These are phyloP conservation scores for Blastomyces silverae DNA, from an alignment of 2,329 filamentous ascomycete genomes.

Conservation along the genomic window DNA sequence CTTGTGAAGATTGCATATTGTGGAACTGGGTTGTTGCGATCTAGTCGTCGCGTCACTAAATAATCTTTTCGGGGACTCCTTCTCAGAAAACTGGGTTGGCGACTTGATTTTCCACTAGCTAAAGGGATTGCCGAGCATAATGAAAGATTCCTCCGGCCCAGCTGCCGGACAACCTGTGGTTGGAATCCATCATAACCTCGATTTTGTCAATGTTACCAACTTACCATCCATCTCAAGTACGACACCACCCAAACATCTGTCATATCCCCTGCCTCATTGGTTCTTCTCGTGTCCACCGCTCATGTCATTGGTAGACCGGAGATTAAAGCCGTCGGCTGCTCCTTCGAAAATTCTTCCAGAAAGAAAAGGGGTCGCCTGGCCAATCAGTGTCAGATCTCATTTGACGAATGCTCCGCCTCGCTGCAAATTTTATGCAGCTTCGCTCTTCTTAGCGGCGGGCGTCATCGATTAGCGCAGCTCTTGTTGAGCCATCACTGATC, in stretches of 20 bases:
- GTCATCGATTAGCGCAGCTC: neutral
- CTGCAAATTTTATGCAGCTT: neutral
- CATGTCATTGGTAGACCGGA: neutral
- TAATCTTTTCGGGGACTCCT: neutral
- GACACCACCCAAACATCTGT: neutral
- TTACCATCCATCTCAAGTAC: conserved; percentile 1
- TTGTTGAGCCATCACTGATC: neutral
- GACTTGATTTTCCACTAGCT: neutral
- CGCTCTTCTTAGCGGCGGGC: neutral
- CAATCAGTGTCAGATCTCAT: neutral
- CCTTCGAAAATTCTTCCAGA: conserved; percentile 13
- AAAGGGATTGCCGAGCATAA: neutral
- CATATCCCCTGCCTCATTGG: neutral
- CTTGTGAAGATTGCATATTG: neutral
- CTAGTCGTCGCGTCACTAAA: neutral
- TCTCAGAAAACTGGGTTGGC: neutral
- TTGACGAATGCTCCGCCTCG: neutral
- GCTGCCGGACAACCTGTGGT: neutral
- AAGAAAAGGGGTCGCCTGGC: conserved; percentile 2
- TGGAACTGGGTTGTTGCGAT: neutral
- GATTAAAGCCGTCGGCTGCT: neutral
- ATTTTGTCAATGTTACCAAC: neutral
- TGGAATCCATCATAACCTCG: neutral
- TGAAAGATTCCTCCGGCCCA: neutral
- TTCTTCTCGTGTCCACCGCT: neutral